Conservation (phyloP, 2,329 filamentous ascomycete genomes). For the Penicillium sp. region DNA sequence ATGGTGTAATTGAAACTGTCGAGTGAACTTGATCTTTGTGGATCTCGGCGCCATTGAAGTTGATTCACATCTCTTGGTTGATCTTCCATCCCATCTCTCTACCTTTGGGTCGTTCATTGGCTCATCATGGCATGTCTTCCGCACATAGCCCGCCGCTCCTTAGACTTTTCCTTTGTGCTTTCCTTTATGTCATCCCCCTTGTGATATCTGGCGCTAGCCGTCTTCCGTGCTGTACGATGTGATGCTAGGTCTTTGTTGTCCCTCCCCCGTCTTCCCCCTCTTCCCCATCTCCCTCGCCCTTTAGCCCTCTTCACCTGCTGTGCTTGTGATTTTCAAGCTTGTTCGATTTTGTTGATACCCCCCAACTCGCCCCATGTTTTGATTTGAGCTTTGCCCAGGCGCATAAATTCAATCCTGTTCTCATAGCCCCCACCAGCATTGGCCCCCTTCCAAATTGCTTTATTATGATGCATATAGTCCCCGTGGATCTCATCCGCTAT, state of each 20-base stretch:
- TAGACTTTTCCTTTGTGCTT: constrained; percentile 24
- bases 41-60: neutral
- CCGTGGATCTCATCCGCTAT: too few relatives aligned
- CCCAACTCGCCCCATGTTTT: constrained; percentile 20
- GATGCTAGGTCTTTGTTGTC: constrained; percentile 7
- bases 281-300: constrained; percentile 5
- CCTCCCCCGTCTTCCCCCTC: constrained; percentile 2
- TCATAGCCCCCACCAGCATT: constrained; percentile 8
- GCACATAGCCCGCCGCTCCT: constrained; percentile 24
- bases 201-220: constrained; percentile 5
- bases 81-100: neutral
- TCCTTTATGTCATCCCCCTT: constrained; percentile 12
- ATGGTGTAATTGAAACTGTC: constrained; percentile 21
- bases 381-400: constrained; percentile 10
- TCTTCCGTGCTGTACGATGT: constrained; percentile 9
- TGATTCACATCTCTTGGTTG: neutral
- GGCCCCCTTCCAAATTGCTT: constrained; percentile 1
- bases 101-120: neutral
- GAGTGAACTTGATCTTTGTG: constrained; percentile 7
- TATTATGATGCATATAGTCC: constrained; percentile 1
- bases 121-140: neutral
- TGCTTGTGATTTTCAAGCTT: constrained; percentile 10
- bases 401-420: constrained; percentile 21
- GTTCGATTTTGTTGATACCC: constrained; percentile 26
- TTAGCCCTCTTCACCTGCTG: constrained; percentile 5